Conservation (phyloP, 1,284 basidiomycete genomes). For the Austroboletus olivaceoglutinosus region DNA sequence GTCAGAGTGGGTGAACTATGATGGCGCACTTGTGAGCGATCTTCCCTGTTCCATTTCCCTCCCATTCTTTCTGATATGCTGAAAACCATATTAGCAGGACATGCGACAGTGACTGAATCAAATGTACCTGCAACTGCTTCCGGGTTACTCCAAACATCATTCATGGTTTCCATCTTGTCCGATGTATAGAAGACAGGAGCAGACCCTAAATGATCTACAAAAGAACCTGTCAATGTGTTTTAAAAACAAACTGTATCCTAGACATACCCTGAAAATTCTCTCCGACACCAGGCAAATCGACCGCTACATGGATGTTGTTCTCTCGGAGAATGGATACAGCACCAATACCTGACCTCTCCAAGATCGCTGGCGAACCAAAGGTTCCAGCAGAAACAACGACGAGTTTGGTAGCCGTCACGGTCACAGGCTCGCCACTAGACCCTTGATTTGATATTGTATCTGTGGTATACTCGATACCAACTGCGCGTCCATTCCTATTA, state of each 20-base stretch:
- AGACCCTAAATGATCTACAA: constrained; percentile 27
- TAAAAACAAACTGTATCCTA: not conserved
- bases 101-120: not conserved
- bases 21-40: constrained; percentile 47
- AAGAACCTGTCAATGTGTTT: not conserved
- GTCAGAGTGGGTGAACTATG: not conserved
- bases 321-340: constrained; percentile 39
- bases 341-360: constrained; percentile 56
- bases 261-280: constrained; percentile 37
- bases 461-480: constrained; percentile 55
- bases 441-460: constrained; percentile 31
- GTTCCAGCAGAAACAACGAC: constrained; percentile 52
- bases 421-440: not conserved
- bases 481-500: constrained; percentile 47
- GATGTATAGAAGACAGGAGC: constrained; percentile 18
- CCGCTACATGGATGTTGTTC: constrained; percentile 37
- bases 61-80: constrained; percentile 46
- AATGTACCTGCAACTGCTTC: constrained; percentile 32
- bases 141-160: constrained; percentile 39
- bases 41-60: constrained; percentile 43
- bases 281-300: constrained; percentile 58
- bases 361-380: constrained; percentile 54
- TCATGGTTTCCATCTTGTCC: constrained; percentile 43
- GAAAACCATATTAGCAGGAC: not conserved
- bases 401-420: constrained; percentile 17